Conservation (phyloP, 805 yeast species). For the Metschnikowia aberdeeniae region DNA sequence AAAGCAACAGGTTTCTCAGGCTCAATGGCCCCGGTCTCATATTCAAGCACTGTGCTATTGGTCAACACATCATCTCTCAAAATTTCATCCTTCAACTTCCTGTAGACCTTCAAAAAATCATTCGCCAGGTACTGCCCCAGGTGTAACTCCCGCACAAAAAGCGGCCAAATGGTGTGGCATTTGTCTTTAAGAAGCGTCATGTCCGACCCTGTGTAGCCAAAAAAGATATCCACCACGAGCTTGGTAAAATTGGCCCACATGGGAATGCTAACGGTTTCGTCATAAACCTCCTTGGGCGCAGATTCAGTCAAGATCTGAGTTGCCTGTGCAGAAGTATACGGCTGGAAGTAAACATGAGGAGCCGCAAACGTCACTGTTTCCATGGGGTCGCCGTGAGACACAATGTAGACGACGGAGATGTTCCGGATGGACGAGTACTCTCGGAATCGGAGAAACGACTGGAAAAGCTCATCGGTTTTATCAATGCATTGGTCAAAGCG, state of each 20-base stretch:
- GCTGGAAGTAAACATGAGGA: slow-evolving; percentile 39
- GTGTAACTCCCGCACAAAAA: slow-evolving; percentile 25
- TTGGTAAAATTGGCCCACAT: slow-evolving; percentile 44
- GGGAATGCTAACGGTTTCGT: slow-evolving; percentile 2
- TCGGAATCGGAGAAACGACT: slow-evolving; percentile 39
- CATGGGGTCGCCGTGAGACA: slow-evolving; percentile 37
- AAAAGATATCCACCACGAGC: slow-evolving; percentile 43
- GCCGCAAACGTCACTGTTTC: slow-evolving; percentile 34
- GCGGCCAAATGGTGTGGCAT: slow-evolving; percentile 31
- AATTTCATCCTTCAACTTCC: slow-evolving; percentile 27
- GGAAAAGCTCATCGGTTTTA: slow-evolving; percentile 34
- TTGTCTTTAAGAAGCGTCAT: slow-evolving; percentile 33
- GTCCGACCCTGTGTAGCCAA: slow-evolving; percentile 43
- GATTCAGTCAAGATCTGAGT: slow-evolving; percentile 28
- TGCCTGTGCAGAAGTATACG: slow-evolving; percentile 35
- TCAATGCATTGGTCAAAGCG: slow-evolving; percentile 46
- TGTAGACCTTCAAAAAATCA: slow-evolving; percentile 34
- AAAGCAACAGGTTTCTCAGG: slow-evolving; percentile 17
- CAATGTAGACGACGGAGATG: slow-evolving; percentile 37
- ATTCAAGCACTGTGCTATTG: slow-evolving; percentile 29
- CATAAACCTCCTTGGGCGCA: slow-evolving; percentile 5
- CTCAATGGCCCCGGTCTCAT: slow-evolving; percentile 17
- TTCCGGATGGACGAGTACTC: slow-evolving; percentile 35
- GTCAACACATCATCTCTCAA: slow-evolving; percentile 28
- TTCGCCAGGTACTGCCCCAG: slow-evolving; percentile 18